Evolutionary conservation across 2,329 filamentous ascomycete species (phyloP), one percentile per base, ranked within the genome.

Genomic region (Teratosphaeria viscida): DNA sequence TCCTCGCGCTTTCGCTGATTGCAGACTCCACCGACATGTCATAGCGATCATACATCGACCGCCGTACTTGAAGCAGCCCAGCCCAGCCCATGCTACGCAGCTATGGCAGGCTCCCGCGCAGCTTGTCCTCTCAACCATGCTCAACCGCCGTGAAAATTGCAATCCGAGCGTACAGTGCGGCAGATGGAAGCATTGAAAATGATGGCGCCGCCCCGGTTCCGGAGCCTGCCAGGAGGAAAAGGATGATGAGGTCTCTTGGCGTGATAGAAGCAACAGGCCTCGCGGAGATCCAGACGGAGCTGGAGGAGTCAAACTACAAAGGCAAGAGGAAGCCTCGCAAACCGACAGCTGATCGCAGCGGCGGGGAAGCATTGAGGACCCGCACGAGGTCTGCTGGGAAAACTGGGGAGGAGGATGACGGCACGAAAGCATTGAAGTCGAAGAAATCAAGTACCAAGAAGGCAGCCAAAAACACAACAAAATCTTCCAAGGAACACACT

Each of bases 31-130:
- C 8, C 5, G 37, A 16, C 16, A 11, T 39, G 6, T 11, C 11
- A 39, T 39, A 39, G 37, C 37, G 37, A 39, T 39, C 16, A 12
- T 39, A 16, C 29, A 39, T 39, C 37, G 37, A 39, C 11, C 37
- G 11, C 5, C 37, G 12, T 12, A 12, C 11, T 39, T 11, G 37
- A 39, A 16, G 16, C 37, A 16, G 16, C n/a, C 37, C 32, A 47
- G 23, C 57, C 49, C 52, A 47, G 23, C 57, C 49, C 52, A 61
- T 61, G 60, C 60, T 59, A 27, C 57, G 60, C 57, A 59, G 57
- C 57, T 52, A 59, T 61, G 60, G 56, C 57, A 53, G 57, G 60
- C 57, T 58, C 35, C 29, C 49, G 23, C 56, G 26, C 37, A 59
- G 52, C 55, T 58, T 35, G n/a, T 35, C 29, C 43, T 49, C 26